These are phyloP conservation scores for Pholiota molesta DNA, from an alignment of 768 basidiomycete species.

Conservation along the genomic window DNA sequence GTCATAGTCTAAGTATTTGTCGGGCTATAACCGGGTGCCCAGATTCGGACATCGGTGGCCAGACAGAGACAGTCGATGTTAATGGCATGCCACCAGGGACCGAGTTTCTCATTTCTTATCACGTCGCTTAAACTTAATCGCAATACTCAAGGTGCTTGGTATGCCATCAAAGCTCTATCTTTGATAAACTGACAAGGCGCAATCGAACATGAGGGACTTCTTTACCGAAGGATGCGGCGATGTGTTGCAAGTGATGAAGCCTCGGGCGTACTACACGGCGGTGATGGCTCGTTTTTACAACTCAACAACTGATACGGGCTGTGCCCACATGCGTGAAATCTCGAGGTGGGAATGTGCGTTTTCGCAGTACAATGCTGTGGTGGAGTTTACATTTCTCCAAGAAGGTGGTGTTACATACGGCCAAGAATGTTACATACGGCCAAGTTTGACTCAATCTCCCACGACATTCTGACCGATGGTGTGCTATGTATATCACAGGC, in stretches of 20 bases:
- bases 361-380: not conserved
- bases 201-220: not conserved
- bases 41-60: slow-evolving; percentile 1
- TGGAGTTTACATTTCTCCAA: not conserved
- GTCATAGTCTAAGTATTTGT: not conserved
- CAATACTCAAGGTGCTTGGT: not conserved
- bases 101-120: not conserved
- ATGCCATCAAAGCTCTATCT: not conserved
- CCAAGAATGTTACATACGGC: not conserved
- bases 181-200: not conserved
- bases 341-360: not conserved
- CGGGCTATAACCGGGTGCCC: not conserved
- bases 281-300: not conserved
- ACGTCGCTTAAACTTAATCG: not conserved
- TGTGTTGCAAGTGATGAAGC: not conserved
- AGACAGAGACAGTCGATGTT: not conserved
- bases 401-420: not conserved
- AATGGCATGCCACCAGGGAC: not conserved
- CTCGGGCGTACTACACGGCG: not conserved
- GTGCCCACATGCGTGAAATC: not conserved
- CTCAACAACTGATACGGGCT: not conserved
- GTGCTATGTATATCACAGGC: not conserved
- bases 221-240: slow-evolving; percentile 3
- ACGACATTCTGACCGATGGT: not conserved
- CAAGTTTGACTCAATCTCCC: not conserved